Conservation (phyloP, 2,329 filamentous ascomycete genomes). For the Aspergillus sp. region DNA sequence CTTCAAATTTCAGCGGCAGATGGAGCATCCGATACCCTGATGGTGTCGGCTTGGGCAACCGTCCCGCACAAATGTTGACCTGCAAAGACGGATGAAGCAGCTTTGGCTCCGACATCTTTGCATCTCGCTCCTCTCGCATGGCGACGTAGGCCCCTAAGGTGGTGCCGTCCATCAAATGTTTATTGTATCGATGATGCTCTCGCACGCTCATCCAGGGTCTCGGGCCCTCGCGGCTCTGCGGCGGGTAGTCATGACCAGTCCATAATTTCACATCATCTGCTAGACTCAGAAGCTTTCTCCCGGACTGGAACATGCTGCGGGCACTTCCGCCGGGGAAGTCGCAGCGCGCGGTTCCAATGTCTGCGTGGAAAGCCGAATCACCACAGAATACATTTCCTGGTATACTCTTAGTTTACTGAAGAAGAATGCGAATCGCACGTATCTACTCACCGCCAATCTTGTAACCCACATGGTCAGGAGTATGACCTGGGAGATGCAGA, state of each 20-base stretch:
- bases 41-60: constrained; percentile 29
- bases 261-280: constrained; percentile 44
- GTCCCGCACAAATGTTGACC: constrained; percentile 47
- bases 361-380: constrained; percentile 48
- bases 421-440: neutral
- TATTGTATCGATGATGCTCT: constrained; percentile 44
- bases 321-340: constrained; percentile 51
- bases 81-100: constrained; percentile 48
- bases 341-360: constrained; percentile 48
- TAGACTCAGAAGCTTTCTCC: constrained; percentile 37
- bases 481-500: constrained; percentile 57
- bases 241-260: constrained; percentile 52
- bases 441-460: constrained; percentile 40
- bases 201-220: constrained; percentile 40
- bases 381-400: constrained; percentile 45
- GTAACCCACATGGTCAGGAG: constrained; percentile 58
- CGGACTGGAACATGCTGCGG: constrained; percentile 39
- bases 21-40: constrained; percentile 22
- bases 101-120: constrained; percentile 37
- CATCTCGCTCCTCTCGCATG: constrained; percentile 41
- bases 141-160: constrained; percentile 41
- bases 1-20: constrained; percentile 22
- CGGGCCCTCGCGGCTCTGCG: constrained; percentile 27
- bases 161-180: constrained; percentile 42
- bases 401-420: constrained; percentile 3